These are phyloP conservation scores for Epichloe sylvatica DNA, from an alignment of 2,329 filamentous ascomycete species.

Conservation along the genomic window DNA sequence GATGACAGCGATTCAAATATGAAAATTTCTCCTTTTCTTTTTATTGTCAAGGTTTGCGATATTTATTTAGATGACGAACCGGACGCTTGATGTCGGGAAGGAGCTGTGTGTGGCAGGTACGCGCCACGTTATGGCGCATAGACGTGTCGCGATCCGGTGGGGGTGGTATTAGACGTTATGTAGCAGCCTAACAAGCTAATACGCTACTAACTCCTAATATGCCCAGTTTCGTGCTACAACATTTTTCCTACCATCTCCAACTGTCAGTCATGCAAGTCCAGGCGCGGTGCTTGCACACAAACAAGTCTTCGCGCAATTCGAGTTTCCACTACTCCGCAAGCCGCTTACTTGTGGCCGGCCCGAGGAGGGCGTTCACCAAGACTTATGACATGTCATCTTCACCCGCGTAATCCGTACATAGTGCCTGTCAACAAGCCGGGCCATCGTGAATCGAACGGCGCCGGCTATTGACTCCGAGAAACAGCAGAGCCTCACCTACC, in stretches of 20 bases:
- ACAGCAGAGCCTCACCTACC: not conserved
- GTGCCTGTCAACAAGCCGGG: not conserved
- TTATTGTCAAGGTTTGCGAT: not conserved
- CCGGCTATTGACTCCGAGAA: not conserved
- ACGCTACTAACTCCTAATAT: too few relatives aligned
- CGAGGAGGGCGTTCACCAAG: not conserved
- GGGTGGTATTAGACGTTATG: too few relatives aligned
- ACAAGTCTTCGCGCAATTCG: too few relatives aligned
- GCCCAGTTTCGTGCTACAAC: too few relatives aligned
- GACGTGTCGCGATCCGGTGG: not conserved
- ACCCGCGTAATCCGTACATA: not conserved
- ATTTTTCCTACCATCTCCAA: too few relatives aligned
- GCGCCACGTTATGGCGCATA: constrained; percentile 1
- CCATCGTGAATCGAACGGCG: not conserved
- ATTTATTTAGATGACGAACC: not conserved
- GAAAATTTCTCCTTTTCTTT: not conserved
- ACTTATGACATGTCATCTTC: not conserved
- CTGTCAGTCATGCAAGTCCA: too few relatives aligned
- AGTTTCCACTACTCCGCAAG: too few relatives aligned
- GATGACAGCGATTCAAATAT: not conserved
- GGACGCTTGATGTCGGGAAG: not conserved
- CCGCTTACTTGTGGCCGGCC: too few relatives aligned
- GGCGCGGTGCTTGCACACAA: too few relatives aligned
- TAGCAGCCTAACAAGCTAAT: too few relatives aligned
- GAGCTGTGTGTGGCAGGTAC: not conserved